Percentiles rank a stretch among this genome's conserved stretches.
Evolutionary conservation across 2,329 filamentous ascomycete species (phyloP).

Genomic region (Alternaria sp.): DNA sequence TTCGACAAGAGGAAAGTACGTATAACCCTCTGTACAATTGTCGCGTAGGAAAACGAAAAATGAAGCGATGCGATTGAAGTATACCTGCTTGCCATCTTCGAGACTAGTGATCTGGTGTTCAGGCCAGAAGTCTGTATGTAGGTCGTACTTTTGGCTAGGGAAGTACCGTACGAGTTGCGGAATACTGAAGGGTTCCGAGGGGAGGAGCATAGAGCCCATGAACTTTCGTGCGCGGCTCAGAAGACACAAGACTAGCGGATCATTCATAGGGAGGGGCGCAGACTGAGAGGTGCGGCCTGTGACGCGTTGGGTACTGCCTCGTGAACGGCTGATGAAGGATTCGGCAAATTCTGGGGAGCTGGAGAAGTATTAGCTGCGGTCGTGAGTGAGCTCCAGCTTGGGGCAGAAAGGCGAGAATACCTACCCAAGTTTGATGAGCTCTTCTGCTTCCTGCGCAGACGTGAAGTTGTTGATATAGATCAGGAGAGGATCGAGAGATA

Average conservation of each 20-base stretch:
- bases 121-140: slow-evolving; percentile 39
- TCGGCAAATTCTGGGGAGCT: slow-evolving; percentile 29
- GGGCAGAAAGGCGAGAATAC: not conserved
- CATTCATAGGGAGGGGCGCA: slow-evolving; percentile 26
- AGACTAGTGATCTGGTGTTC: slow-evolving; percentile 26
- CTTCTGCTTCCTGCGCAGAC: slow-evolving; percentile 27
- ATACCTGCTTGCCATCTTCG: slow-evolving; percentile 18
- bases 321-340: slow-evolving; percentile 32
- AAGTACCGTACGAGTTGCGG: slow-evolving; percentile 39
- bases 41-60: slow-evolving; percentile 39
- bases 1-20: slow-evolving; percentile 33
- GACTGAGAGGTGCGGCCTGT: slow-evolving; percentile 35
- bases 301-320: slow-evolving; percentile 24
- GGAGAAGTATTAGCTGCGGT: slow-evolving; percentile 1
- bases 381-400: not conserved
- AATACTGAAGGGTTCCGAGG: slow-evolving; percentile 31
- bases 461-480: slow-evolving; percentile 45
- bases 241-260: slow-evolving; percentile 36
- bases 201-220: slow-evolving; percentile 32
- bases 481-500: slow-evolving; percentile 35
- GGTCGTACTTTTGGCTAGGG: slow-evolving; percentile 32
- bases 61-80: slow-evolving; percentile 32
- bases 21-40: slow-evolving; percentile 35
- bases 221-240: slow-evolving; percentile 33
- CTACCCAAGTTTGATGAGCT: slow-evolving; percentile 30